Conservation (phyloP, 768 basidiomycete genomes). For the Rhizopogon roseolus region DNA sequence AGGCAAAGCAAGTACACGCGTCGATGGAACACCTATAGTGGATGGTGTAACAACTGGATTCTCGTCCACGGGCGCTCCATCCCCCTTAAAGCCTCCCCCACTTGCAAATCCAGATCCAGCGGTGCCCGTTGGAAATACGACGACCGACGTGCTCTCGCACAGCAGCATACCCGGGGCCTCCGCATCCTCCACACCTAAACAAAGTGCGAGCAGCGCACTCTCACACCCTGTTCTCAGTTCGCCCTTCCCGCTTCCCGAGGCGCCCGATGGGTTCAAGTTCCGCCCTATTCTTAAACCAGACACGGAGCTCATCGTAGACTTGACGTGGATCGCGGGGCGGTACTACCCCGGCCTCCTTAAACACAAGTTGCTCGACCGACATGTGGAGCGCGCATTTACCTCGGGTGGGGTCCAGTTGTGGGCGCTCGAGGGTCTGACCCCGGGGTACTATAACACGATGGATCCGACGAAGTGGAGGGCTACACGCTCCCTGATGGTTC, state of each 20-base stretch:
- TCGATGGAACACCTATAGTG: conserved; percentile 2
- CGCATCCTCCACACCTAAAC: conserved; percentile 10
- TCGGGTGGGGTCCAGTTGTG: conserved; percentile 48
- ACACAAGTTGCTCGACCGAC: conserved; percentile 53
- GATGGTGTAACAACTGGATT: conserved; percentile 4
- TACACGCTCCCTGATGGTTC: conserved; percentile 50
- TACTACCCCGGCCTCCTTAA: conserved; percentile 73
- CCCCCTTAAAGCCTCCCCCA: conserved; percentile 27
- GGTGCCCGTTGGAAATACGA: conserved; percentile 13
- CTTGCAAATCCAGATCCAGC: conserved; percentile 26
- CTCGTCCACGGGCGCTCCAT: conserved; percentile 10
- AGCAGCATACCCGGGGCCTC: conserved; percentile 15
- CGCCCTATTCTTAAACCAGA: conserved; percentile 59
- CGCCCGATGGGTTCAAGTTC: conserved; percentile 69
- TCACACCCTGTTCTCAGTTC: conserved; percentile 30
- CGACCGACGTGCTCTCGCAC: conserved; percentile 10
- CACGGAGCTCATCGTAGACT: conserved; percentile 60
- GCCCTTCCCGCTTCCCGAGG: conserved; percentile 46
- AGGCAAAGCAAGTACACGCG: conserved; percentile 20
- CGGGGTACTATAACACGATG: conserved; percentile 65
- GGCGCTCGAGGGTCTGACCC: conserved; percentile 66
- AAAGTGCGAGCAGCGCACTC: conserved; percentile 24
- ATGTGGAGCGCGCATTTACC: conserved; percentile 35
- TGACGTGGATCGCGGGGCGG: conserved; percentile 70
- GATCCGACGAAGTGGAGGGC: conserved; percentile 60